These are phyloP conservation scores for Dictyostelium brefeldianum DNA, from an alignment of 78 protist genomes.

Conservation along the genomic window DNA sequence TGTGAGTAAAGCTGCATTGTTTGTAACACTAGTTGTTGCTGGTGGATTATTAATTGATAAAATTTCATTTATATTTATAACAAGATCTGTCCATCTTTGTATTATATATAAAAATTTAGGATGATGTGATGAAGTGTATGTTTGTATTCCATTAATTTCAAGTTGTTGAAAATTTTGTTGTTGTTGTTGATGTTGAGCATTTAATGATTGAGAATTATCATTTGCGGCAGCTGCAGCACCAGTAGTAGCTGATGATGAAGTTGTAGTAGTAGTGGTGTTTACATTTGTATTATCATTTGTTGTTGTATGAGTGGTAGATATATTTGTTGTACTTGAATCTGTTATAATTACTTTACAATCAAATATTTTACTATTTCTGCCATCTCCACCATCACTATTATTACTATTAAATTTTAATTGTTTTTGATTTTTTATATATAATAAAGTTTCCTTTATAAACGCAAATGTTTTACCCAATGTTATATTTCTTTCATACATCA, in stretches of 20 bases:
- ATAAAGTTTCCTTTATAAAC: slow-evolving; percentile 45
- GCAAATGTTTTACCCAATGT: slow-evolving; percentile 24
- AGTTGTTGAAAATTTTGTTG: neutral
- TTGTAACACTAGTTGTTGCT: neutral
- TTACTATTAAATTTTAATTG: neutral
- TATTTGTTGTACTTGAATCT: neutral
- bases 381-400: neutral
- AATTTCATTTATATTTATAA: slow-evolving; percentile 17
- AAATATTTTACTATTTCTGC: neutral
- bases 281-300: neutral
- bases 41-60: slow-evolving; percentile 4
- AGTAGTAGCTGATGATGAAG: no score
- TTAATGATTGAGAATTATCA: no score
- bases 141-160: neutral
- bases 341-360: slow-evolving; percentile 18
- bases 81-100: neutral
- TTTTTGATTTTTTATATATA: slow-evolving; percentile 32
- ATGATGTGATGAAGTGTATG: neutral
- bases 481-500: neutral
- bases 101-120: slow-evolving; percentile 2
- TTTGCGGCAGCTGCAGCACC: no score
- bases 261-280: neutral
- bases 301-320: neutral
- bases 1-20: neutral
- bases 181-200: neutral